Evolutionary conservation across 768 basidiomycete genomes (phyloP).

Genomic region (Dioszegia aurantiaca): DNA sequence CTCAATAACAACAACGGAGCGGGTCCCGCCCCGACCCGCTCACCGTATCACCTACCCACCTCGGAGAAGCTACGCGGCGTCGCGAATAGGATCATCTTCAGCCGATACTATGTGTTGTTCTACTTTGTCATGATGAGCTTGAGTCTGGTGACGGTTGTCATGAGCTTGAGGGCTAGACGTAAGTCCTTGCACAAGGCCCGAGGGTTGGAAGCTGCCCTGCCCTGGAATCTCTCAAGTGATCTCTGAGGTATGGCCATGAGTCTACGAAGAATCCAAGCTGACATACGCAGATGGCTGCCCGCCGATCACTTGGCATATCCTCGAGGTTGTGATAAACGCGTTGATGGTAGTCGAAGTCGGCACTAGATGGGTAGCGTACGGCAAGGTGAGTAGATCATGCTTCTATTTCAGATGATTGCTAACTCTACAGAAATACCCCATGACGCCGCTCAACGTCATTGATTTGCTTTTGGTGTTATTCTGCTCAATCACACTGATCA

Average conservation of each 20-base stretch:
- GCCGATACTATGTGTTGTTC: slow-evolving; percentile 50
- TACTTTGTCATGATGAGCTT: slow-evolving; percentile 51
- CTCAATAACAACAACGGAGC: background rate
- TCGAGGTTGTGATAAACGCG: slow-evolving; percentile 53
- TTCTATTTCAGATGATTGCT: background rate
- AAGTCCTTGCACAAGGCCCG: no score
- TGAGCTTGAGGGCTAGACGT: slow-evolving; percentile 46
- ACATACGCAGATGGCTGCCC: slow-evolving; percentile 37
- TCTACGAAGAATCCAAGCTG: background rate
- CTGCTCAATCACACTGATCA: slow-evolving; percentile 81
- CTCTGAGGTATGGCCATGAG: background rate
- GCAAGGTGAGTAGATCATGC: slow-evolving; percentile 65
- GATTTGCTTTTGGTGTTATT: slow-evolving; percentile 84
- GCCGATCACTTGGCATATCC: slow-evolving; percentile 47
- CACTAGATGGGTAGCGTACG: slow-evolving; percentile 88
- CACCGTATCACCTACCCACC: slow-evolving; percentile 43
- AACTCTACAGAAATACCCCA: slow-evolving; percentile 43
- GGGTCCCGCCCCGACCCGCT: slow-evolving; percentile 19
- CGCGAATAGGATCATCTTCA: slow-evolving; percentile 51
- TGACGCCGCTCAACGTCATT: slow-evolving; percentile 68
- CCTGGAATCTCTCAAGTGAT: no score
- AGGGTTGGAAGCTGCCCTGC: no score
- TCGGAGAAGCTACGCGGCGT: slow-evolving; percentile 48
- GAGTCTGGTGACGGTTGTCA: slow-evolving; percentile 47
- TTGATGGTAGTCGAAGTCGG: slow-evolving; percentile 92